Evolutionary conservation across 225 moss, liverwort and hornwort genomes (phyloP), one percentile per base, ranked within the genome.

Genomic region (Lunularia cruciata): DNA sequence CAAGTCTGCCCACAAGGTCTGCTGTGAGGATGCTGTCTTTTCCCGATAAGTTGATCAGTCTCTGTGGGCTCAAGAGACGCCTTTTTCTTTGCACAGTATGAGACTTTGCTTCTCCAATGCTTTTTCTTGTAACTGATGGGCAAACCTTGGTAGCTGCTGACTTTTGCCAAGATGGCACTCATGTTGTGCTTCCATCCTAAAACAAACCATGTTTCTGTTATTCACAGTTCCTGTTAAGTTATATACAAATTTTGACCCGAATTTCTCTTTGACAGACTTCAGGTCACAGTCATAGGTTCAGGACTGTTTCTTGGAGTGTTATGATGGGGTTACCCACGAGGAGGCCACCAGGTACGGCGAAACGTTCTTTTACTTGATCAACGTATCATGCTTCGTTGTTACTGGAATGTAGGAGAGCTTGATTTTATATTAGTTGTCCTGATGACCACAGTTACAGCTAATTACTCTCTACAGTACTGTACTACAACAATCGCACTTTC

Each of bases 241-340:
- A 3, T 62, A 14, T 47, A 32, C 33, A 52, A 20, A 51, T 11
- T 8, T 36, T 32, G 18, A 30, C 10, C 22, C 19, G n/a, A 46
- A 11, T 6, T 28, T 47, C 23, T 28, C 33, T 18, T 34, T 18
- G 9, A 10, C 67, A 67, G 69, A 23, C 26, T 40, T 25, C 55
- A n/a, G 56, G 40, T 28, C 52, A 80, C 11, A 73, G 79, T 56
- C 86, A 83, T 73, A 88, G 81, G 67, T 84, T 90, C 45, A 84
- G 75, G 69, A 81, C 82, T 67, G 69, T 79, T 56, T 77, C 88
- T 9, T 83, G 84, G 81, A 83, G 86, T 77, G 67, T 90, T 27
- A 81, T 90, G 77, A 47, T 88, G 71, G 72, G 88, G 40, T 46
- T 90, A 42, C 71, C 84, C 12, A 79, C 73, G 57, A 82, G 78